Evolutionary conservation across 179 eudicot genomes (phyloP).

Genomic region (Silene noctiflora): DNA sequence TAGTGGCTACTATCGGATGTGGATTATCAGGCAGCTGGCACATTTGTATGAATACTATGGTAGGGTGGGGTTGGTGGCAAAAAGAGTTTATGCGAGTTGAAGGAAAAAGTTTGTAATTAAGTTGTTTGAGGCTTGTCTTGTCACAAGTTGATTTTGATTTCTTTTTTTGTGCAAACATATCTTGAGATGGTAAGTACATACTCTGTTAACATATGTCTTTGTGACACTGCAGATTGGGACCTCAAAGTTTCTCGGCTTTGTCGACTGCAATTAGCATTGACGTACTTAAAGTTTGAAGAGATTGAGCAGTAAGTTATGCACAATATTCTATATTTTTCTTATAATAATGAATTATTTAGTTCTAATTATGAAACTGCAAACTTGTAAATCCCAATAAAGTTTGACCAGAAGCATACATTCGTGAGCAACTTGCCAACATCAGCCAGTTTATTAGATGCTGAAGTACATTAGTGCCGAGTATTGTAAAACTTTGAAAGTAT

Average conservation of each 20-base stretch:
- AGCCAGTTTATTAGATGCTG: slow-evolving; percentile 4
- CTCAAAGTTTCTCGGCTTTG: slow-evolving; percentile 70
- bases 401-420: not conserved
- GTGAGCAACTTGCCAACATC: slow-evolving; percentile 4
- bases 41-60: slow-evolving; percentile 5
- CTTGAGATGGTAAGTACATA: slow-evolving; percentile 4
- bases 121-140: not conserved
- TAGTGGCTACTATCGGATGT: slow-evolving; percentile 6
- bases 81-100: not conserved
- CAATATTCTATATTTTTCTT: not conserved
- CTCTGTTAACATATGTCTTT: slow-evolving; percentile 3
- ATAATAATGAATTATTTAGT: not conserved
- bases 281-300: slow-evolving; percentile 75
- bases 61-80: not conserved
- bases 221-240: slow-evolving; percentile 72
- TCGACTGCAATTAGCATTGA: slow-evolving; percentile 75
- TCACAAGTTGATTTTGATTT: not conserved
- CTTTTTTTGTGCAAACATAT: not conserved
- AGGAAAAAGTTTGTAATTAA: not conserved
- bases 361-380: slow-evolving; percentile 5
- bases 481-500: not conserved
- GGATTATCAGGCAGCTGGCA: not conserved
- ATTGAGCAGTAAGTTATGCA: slow-evolving; percentile 68
- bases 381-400: not conserved
- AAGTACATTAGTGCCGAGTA: not conserved